Evolutionary conservation across 345 rosid genomes (phyloP).

Genomic region (Dipteronia sinensis): DNA sequence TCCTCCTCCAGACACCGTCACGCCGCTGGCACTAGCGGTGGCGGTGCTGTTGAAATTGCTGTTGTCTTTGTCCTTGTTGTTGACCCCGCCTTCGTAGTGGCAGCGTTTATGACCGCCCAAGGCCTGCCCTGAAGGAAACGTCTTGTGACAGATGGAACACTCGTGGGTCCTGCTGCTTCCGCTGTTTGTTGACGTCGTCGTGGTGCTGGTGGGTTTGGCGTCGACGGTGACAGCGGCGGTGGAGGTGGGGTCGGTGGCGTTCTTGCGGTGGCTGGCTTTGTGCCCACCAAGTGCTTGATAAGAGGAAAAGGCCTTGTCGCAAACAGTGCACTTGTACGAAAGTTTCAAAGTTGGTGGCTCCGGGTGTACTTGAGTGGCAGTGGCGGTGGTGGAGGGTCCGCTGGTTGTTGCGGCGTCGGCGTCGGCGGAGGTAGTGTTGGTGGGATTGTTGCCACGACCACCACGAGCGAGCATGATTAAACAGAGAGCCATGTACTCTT

Average conservation of each 20-base stretch:
- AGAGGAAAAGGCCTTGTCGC: conserved; percentile 75
- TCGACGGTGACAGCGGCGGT: conserved; percentile 20
- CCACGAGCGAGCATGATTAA: conserved; percentile 81
- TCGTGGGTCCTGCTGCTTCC: conserved; percentile 65
- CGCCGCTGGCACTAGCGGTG: conserved; percentile 38
- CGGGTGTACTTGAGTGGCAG: background rate
- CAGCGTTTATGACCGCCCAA: conserved; percentile 97
- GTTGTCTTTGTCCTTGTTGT: background rate
- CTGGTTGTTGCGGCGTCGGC: background rate
- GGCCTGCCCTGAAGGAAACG: conserved; percentile 93
- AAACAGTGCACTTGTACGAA: conserved; percentile 72
- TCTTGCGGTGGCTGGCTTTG: conserved; percentile 93
- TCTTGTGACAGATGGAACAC: conserved; percentile 90
- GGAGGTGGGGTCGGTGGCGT: conserved; percentile 27
- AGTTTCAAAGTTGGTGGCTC: conserved; percentile 36
- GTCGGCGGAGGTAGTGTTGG: conserved; percentile 26
- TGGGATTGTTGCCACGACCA: background rate
- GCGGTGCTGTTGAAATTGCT: conserved; percentile 15
- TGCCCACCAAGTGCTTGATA: conserved; percentile 97
- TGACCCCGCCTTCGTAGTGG: conserved; percentile 80
- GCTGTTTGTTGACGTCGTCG: conserved; percentile 11
- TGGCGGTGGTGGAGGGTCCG: background rate
- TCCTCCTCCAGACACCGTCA: conserved; percentile 50
- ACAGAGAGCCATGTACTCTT: conserved; percentile 78
- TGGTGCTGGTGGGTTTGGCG: conserved; percentile 18